These are phyloP conservation scores for Trametes elegans DNA, from an alignment of 768 basidiomycete species.

Conservation along the genomic window DNA sequence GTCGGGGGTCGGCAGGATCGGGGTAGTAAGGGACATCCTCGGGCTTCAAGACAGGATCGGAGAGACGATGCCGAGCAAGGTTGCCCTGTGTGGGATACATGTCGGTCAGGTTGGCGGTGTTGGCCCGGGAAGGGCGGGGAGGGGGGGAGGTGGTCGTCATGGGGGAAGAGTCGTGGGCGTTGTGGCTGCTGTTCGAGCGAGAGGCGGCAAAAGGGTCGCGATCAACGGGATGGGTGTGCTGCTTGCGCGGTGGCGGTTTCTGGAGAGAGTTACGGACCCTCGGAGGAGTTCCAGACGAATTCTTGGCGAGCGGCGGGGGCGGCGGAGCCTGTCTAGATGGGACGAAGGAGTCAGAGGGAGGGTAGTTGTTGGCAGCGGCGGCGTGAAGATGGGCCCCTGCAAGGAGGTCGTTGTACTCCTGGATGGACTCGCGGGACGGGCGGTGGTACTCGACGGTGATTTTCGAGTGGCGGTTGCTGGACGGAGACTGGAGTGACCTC, in stretches of 20 bases:
- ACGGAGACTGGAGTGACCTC: constrained; percentile 39
- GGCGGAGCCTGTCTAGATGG: constrained; percentile 48
- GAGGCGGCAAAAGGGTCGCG: constrained; percentile 58
- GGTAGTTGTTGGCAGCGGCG: constrained; percentile 43
- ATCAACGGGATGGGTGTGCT: constrained; percentile 41
- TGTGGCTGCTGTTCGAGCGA: constrained; percentile 28
- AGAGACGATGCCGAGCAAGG: constrained; percentile 49
- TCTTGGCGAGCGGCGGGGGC: constrained; percentile 36
- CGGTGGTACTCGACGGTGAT: constrained; percentile 72
- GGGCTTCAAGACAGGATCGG: constrained; percentile 39
- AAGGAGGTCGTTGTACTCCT: constrained; percentile 74
- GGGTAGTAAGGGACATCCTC: constrained; percentile 34
- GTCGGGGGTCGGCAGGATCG: constrained; percentile 25
- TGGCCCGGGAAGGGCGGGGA: constrained; percentile 78
- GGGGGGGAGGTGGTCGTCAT: constrained; percentile 54
- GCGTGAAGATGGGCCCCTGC: constrained; percentile 58
- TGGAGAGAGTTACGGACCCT: constrained; percentile 56
- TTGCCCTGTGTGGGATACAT: constrained; percentile 50
- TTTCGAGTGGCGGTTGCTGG: constrained; percentile 46
- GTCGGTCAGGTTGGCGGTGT: constrained; percentile 80
- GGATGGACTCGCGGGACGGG: constrained; percentile 71
- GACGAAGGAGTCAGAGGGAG: constrained; percentile 35
- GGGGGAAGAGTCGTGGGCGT: constrained; percentile 25
- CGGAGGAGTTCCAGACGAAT: constrained; percentile 32
- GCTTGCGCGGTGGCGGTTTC: constrained; percentile 57